These are phyloP conservation scores for Paxillus involutus DNA, from an alignment of 768 basidiomycete species.

Conservation along the genomic window DNA sequence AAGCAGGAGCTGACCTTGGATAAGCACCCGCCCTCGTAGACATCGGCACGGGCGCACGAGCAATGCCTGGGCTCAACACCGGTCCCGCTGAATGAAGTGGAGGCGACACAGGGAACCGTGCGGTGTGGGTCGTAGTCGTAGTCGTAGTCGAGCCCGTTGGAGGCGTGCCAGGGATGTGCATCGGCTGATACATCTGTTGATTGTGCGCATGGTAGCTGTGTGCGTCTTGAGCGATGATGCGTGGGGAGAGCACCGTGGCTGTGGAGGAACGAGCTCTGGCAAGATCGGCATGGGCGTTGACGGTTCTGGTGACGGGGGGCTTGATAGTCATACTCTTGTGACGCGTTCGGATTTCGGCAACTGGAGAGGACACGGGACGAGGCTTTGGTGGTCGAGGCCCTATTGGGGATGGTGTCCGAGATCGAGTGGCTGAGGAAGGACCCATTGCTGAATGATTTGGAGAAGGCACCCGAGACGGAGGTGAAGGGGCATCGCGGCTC, in stretches of 20 bases:
- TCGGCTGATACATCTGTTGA: constrained; percentile 31
- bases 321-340: constrained; percentile 32
- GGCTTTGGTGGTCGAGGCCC: constrained; percentile 45
- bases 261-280: constrained; percentile 30
- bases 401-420: constrained; percentile 48
- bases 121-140: constrained; percentile 5
- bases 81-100: constrained; percentile 13
- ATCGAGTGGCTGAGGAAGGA: constrained; percentile 26
- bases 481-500: constrained; percentile 25
- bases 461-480: constrained; percentile 31
- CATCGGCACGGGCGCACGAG: constrained; percentile 17
- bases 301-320: constrained; percentile 16
- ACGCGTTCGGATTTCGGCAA: constrained; percentile 24
- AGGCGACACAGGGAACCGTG: constrained; percentile 18
- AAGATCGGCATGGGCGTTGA: constrained; percentile 21
- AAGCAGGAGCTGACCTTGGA: constrained; percentile 36
- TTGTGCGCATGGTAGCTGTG: constrained; percentile 32
- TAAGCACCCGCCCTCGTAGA: constrained; percentile 1
- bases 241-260: constrained; percentile 23
- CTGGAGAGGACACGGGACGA: constrained; percentile 31
- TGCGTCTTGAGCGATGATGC: constrained; percentile 23
- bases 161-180: constrained; percentile 25
- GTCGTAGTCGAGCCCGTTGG: constrained; percentile 7
- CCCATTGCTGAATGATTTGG: constrained; percentile 14
- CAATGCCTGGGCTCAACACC: constrained; percentile 8